A percentile compares a stretch with the other conserved stretches of the same genome.
Conservation (phyloP, 106 monocot genomes). For the Allium cepa region DNA sequence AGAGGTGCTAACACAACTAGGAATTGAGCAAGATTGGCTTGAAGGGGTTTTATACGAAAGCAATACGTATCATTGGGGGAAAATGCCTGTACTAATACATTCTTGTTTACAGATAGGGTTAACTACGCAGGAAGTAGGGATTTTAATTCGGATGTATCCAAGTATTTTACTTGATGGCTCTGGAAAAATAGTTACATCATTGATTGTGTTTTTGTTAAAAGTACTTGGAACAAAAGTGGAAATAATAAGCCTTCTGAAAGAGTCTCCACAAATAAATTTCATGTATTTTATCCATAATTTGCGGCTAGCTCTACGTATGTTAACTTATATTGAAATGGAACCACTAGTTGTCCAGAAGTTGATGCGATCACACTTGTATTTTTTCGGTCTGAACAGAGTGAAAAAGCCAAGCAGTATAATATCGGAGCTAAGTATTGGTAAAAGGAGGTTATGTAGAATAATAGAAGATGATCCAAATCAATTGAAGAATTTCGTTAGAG, state of each 20-base stretch:
- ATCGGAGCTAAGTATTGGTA: conserved; percentile 14
- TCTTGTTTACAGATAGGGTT: conserved; percentile 40
- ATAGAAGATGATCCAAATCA: conserved; percentile 52
- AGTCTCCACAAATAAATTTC: conserved; percentile 37
- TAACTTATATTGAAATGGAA: conserved; percentile 43
- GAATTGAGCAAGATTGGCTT: conserved; percentile 44
- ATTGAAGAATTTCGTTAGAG: conserved; percentile 29
- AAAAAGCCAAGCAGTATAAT: conserved; percentile 33
- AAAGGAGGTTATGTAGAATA: conserved; percentile 33
- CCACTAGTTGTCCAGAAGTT: conserved; percentile 29
- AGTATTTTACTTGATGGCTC: conserved; percentile 44
- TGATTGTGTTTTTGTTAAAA: conserved; percentile 37
- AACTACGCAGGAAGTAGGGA: conserved; percentile 13
- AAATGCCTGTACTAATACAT: conserved; percentile 31
- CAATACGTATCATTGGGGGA: conserved; percentile 46
- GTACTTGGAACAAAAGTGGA: conserved; percentile 31
- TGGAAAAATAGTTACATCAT: conserved; percentile 18
- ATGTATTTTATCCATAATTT: conserved; percentile 33
- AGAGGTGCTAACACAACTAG: conserved; percentile 35
- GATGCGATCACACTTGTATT: conserved; percentile 19
- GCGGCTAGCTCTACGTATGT: conserved; percentile 23
- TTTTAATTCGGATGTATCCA: conserved; percentile 30
- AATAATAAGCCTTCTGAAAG: conserved; percentile 22
- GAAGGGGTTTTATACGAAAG: conserved; percentile 27
- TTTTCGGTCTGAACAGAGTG: conserved; percentile 35